phyloP scores from a whole-genome alignment of 2,329 filamentous ascomycete species.

The Penicillium psychrosexuale region DNA sequence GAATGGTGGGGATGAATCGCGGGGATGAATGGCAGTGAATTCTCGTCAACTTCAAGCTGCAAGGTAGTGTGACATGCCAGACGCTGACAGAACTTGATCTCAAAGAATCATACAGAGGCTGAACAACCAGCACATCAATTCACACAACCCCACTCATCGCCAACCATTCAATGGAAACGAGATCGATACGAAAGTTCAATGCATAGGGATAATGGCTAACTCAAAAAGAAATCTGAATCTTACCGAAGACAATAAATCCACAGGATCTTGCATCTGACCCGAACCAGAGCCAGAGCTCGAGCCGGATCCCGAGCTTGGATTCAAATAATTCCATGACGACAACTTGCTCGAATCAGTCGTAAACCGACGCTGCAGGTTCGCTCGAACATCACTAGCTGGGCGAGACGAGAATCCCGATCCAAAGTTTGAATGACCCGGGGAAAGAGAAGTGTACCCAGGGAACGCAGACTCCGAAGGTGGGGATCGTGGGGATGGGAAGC shows the following conservation, averaged over 20 bases:
- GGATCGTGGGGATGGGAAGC: constrained; percentile 73
- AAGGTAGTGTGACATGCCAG: not conserved
- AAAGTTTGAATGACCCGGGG: constrained; percentile 63
- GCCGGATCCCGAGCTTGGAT: constrained; percentile 53
- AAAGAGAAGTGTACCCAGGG: constrained; percentile 70
- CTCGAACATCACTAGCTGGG: constrained; percentile 65
- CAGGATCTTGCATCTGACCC: constrained; percentile 47
- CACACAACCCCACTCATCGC: not conserved
- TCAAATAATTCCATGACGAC: constrained; percentile 68
- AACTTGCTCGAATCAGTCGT: constrained; percentile 86
- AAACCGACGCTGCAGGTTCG: constrained; percentile 82
- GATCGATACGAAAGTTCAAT: not conserved
- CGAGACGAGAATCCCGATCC: constrained; percentile 54
- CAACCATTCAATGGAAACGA: not conserved
- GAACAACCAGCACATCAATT: not conserved
- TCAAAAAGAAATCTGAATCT: constrained; percentile 24
- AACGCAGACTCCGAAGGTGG: constrained; percentile 73
- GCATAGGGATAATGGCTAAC: not conserved
- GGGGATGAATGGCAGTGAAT: not conserved
- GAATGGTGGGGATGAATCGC: not conserved
- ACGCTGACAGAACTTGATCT: not conserved
- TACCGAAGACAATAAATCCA: constrained; percentile 55
- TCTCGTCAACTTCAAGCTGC: not conserved
- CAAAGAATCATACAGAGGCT: not conserved
- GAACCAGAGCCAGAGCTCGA: constrained; percentile 41